Percentiles rank a stretch among this genome's conserved stretches.
These are phyloP conservation scores for Stentor roeselii DNA, from an alignment of 73 alveolate species.

Conservation along the genomic window DNA sequence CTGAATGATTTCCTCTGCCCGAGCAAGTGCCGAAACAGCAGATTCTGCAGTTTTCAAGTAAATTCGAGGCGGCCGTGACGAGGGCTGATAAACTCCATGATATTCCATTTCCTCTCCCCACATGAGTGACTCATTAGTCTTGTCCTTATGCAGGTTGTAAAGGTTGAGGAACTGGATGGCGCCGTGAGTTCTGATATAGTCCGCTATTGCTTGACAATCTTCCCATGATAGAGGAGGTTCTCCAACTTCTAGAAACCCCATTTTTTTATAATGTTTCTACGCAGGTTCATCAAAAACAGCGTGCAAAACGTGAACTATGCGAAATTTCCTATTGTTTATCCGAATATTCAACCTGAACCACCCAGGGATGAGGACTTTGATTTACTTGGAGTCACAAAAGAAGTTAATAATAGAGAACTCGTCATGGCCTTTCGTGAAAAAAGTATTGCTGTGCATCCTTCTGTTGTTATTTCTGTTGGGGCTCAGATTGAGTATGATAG, in stretches of 20 bases:
- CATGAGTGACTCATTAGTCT: constrained; percentile 37
- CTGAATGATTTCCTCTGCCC: constrained; percentile 28
- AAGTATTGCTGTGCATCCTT: background rate
- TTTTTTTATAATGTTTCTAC: background rate
- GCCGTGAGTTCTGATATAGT: constrained; percentile 58
- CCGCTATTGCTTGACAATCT: constrained; percentile 43
- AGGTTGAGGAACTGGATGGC: constrained; percentile 55
- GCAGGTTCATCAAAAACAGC: background rate
- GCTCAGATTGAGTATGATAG: background rate
- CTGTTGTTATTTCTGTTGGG: background rate
- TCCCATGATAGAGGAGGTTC: constrained; percentile 25
- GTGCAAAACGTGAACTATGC: constrained; percentile 1
- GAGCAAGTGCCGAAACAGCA: constrained; percentile 27
- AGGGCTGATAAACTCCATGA: constrained; percentile 35
- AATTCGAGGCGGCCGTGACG: constrained; percentile 36
- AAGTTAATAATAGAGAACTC: background rate
- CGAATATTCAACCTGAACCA: background rate
- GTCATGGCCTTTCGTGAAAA: background rate
- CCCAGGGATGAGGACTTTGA: background rate
- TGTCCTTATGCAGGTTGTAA: constrained; percentile 42
- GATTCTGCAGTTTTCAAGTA: constrained; percentile 9
- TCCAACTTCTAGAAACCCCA: constrained; percentile 50
- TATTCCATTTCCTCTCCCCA: constrained; percentile 90
- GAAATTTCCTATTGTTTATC: constrained; percentile 5
- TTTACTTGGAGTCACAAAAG: background rate